These are phyloP conservation scores for Suhomyces chickasaworum DNA, from an alignment of 1,139 yeast species.

Conservation along the genomic window DNA sequence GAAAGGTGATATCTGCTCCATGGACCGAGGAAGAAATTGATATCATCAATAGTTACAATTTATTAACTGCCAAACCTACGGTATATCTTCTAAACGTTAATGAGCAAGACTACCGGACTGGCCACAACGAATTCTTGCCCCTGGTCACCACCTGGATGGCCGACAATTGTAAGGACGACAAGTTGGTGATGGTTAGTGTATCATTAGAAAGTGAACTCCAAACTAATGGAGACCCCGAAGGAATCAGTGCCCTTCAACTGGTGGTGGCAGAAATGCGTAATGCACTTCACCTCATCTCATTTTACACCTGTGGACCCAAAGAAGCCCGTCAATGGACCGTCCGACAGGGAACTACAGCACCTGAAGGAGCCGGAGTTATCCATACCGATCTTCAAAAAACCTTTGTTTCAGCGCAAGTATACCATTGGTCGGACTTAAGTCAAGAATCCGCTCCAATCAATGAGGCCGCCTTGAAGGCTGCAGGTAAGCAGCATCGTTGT, in stretches of 20 bases:
- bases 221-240: conserved; percentile 17
- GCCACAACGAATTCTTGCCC: conserved; percentile 46
- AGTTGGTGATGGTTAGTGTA: conserved; percentile 61
- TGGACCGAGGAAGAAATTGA: conserved; percentile 61
- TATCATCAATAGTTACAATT: conserved; percentile 57
- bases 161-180: conserved; percentile 57
- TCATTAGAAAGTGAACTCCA: conserved; percentile 51
- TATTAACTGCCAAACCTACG: conserved; percentile 72
- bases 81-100: conserved; percentile 62
- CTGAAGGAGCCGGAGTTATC: conserved; percentile 92
- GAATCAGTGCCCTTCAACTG: conserved; percentile 41
- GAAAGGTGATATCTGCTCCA: conserved; percentile 42
- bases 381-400: conserved; percentile 87
- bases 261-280: conserved; percentile 66
- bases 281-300: conserved; percentile 73
- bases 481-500: conserved; percentile 55
- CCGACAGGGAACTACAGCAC: conserved; percentile 75
- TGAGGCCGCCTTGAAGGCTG: conserved; percentile 46
- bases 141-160: conserved; percentile 55
- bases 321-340: conserved; percentile 95
- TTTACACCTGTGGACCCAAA: conserved; percentile 86
- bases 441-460: conserved; percentile 41
- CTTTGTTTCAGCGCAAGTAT: conserved; percentile 83
- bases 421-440: conserved; percentile 72
- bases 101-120: conserved; percentile 51